Base-by-base conservation (phyloP, 2,329 filamentous ascomycete genomes). In the Apiospora malaysiana region DNA sequence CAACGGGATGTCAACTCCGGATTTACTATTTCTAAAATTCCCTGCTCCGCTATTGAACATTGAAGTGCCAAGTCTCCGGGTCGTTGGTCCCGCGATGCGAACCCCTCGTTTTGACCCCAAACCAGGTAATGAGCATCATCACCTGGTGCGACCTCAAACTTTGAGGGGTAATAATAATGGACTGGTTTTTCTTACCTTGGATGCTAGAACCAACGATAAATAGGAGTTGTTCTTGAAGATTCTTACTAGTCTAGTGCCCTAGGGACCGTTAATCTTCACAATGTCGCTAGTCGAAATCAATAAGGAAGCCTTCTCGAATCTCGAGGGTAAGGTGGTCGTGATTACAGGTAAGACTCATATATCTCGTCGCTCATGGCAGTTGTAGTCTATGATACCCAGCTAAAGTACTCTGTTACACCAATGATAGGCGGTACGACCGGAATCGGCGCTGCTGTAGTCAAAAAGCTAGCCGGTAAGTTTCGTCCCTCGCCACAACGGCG, bases 261-360 rank as follows among this genome's bases (percentile, higher is more conserved):
- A 12, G 3, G 0, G 6, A 4, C 4, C 16, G 18, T 8, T 0
- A 56, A 8, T 2, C 3, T 18, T 14, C 4, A 27, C 12, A 18
- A 56, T 56, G 49, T 32, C 49, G 25, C 14, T 56, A 2, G 25
- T 56, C 8, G 25, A 32, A 18, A 56, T 56, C 16, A 27, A 56
- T 14, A 56, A 27, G 18, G 25, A 32, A 9, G 49, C 14, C 5
- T 56, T 56, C 49, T 56, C 25, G 16, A 21, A 18, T 7, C 25
- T 56, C 0, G 14, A 32, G 49, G 16, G 14, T 27, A 56, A 56
- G 14, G 49, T 56, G 14, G 25, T 56, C 2, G 49, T 56, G 1
- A 56, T 56, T 4, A 32, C 49, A 2, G 49, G 49, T 56, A 7
- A 32, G 49, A 32, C 4, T 14, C 2, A 18, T 9, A 7, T 7